A percentile compares a stretch with the other conserved stretches of the same genome.
These are phyloP conservation scores for Chalaropsis thielavioides DNA, from an alignment of 2,329 filamentous ascomycete species.

Conservation along the genomic window DNA sequence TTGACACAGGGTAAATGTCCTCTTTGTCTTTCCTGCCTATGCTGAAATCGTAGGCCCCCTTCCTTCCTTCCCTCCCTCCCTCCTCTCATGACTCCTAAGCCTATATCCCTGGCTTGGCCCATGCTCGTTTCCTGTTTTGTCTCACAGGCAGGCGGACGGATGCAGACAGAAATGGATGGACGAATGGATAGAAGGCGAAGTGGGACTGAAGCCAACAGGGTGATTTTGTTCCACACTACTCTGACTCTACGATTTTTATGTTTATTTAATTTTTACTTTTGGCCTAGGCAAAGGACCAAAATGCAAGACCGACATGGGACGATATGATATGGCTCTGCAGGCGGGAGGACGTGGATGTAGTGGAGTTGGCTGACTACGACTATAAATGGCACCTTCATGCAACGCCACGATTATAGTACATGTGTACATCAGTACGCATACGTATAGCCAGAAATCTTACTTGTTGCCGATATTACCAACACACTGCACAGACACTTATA, in stretches of 20 bases:
- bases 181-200: not conserved
- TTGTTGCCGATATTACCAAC: not conserved
- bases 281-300: too few relatives aligned
- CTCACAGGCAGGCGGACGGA: not conserved
- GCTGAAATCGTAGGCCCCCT: not conserved
- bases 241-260: not conserved
- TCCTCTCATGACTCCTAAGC: not conserved
- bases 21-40: not conserved
- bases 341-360: not conserved
- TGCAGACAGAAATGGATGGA: not conserved
- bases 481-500: not conserved
- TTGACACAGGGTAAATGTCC: conserved; percentile 13
- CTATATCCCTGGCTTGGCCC: not conserved
- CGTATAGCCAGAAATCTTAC: too few relatives aligned
- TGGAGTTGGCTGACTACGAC: not conserved
- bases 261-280: too few relatives aligned
- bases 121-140: conserved; percentile 5
- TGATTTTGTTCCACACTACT: not conserved
- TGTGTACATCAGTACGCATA: too few relatives aligned
- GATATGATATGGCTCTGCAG: not conserved
- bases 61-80: not conserved
- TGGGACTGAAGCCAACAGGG: not conserved
- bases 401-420: not conserved
- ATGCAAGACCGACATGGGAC: not conserved
- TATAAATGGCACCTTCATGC: too few relatives aligned